A percentile compares a stretch with the other conserved stretches of the same genome.
phyloP scores from a whole-genome alignment of 345 rosid genomes.

The Limnanthes douglasii region DNA sequence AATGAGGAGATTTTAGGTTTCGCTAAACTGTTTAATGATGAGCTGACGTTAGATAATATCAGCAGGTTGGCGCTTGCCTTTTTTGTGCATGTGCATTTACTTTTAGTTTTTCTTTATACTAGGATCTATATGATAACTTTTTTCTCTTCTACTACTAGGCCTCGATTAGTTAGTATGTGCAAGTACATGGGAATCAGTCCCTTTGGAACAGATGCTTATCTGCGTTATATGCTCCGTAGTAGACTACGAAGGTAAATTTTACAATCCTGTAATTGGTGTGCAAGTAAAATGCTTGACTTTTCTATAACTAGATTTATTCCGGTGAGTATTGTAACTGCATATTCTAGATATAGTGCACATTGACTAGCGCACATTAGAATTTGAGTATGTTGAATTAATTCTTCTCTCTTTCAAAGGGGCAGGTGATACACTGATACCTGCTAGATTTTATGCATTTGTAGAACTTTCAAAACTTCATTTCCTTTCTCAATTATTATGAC shows the following conservation, averaged over 20 bases:
- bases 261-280: slow-evolving; percentile 3
- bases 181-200: slow-evolving; percentile 65
- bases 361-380: too few species aligned
- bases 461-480: too few species aligned
- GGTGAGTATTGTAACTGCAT: too few species aligned
- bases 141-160: slow-evolving; percentile 18
- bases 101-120: slow-evolving; percentile 1
- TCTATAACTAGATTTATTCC: slow-evolving; percentile 5
- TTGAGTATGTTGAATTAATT: too few species aligned
- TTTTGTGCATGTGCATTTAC: neutral
- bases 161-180: slow-evolving; percentile 63
- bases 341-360: too few species aligned
- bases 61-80: slow-evolving; percentile 31
- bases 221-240: slow-evolving; percentile 55
- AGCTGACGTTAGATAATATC: slow-evolving; percentile 60
- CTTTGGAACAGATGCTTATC: slow-evolving; percentile 59
- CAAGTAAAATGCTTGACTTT: neutral
- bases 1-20: slow-evolving; percentile 59
- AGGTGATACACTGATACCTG: too few species aligned
- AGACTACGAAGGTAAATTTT: slow-evolving; percentile 43
- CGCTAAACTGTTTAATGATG: slow-evolving; percentile 69
- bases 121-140: slow-evolving; percentile 1
- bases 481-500: too few species aligned
- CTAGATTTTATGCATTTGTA: too few species aligned
- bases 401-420: too few species aligned